Base-by-base conservation (phyloP, 176 grass and related monocot species). In the Coix lacrymajobi region DNA sequence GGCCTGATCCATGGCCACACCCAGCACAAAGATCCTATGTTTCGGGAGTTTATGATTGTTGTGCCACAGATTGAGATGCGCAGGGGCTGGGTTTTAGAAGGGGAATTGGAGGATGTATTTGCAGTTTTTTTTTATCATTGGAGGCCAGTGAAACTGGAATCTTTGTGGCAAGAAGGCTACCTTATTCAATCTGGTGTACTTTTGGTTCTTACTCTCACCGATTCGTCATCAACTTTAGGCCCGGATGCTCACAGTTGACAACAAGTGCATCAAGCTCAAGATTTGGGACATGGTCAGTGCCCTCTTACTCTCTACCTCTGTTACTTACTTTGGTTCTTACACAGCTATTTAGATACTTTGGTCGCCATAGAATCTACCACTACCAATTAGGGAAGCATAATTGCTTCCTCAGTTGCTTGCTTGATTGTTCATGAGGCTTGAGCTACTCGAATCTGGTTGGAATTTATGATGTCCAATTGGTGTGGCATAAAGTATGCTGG, bases 121-220 rank as follows among this genome's bases (percentile, higher is more conserved):
- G 75, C 77, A 98, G 68, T 98, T 98, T 80, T 98, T 98, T 80
- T 93, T 98, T 79, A 89, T 98, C 30, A 75, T 95, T 11, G 92
- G 31, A 90, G 90, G 44, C 78, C 86, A 11, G 95, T 98, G 40
- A 98, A 98, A 79, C 90, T 82, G 16, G 95, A 95, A 37, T 94
- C 95, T 60, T 80, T 95, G 76, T 95, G 92, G 92, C 86, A 44
- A 26, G 96, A 95, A 74, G 96, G 96, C 20, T 98, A 98, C 41
- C 90, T 84, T 68, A 93, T 98, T 40, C 92, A 98, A 65, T 85
- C 90, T 57, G 83, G 81, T 6, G 95, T 98, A 92, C 84, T 98
- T 51, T 44, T 44, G 41, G 41, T 44, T 44, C 41, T 44, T 44
- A 44, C 12, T 44, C 85, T 94, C 49, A 94, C 92, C 73, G 88